Percentiles rank a stretch among this genome's conserved stretches.
These are phyloP conservation scores for Boletellus sp. DNA, from an alignment of 1,284 basidiomycete species.

Conservation along the genomic window DNA sequence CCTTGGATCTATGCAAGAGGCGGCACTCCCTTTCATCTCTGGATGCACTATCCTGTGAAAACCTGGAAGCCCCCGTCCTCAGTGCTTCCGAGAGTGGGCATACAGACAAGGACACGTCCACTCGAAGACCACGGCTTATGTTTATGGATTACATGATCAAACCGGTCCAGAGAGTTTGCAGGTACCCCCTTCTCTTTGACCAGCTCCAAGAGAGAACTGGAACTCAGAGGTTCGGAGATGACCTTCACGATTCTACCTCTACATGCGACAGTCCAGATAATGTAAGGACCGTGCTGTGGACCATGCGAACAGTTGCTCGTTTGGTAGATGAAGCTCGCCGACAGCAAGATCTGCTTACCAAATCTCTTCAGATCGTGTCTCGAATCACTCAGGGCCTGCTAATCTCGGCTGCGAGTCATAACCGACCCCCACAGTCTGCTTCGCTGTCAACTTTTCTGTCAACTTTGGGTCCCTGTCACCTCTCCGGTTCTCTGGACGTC, in stretches of 20 bases:
- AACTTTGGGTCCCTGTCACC: constrained; percentile 68
- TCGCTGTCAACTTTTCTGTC: constrained; percentile 56
- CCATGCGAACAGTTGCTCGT: constrained; percentile 60
- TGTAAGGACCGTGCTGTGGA: constrained; percentile 53
- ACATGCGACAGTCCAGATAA: constrained; percentile 22
- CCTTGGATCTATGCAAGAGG: constrained; percentile 28
- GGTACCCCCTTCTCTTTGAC: constrained; percentile 84
- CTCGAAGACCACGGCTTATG: constrained; percentile 44
- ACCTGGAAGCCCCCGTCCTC: constrained; percentile 25
- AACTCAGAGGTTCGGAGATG: constrained; percentile 30
- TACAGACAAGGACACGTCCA: constrained; percentile 9
- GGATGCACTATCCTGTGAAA: constrained; percentile 25
- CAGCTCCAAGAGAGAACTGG: constrained; percentile 53
- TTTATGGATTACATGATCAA: constrained; percentile 86
- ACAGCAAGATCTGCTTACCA: constrained; percentile 61
- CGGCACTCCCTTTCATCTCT: constrained; percentile 34
- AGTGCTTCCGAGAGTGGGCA: constrained; percentile 30
- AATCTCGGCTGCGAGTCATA: constrained; percentile 32
- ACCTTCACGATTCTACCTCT: background rate
- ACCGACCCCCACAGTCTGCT: constrained; percentile 29
- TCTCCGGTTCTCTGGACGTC: constrained; percentile 82
- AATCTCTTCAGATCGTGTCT: constrained; percentile 66
- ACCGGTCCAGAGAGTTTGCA: constrained; percentile 86
- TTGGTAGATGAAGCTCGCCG: constrained; percentile 63
- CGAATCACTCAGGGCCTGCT: constrained; percentile 49